Evolutionary conservation across 345 rosid genomes (phyloP), one percentile per base, ranked within the genome.

Genomic region (Nephelium lappaceum): DNA sequence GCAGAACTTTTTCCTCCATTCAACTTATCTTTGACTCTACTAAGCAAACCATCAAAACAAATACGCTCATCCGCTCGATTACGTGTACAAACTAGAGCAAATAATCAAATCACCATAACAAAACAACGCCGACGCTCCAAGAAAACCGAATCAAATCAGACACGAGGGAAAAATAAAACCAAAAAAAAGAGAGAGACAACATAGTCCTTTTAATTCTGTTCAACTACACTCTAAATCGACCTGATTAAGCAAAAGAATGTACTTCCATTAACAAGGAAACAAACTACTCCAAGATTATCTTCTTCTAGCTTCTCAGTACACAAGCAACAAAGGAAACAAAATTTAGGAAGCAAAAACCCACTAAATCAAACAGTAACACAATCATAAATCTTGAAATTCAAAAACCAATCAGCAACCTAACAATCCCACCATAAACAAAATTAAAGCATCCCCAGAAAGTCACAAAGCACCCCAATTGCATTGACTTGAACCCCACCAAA

Each of bases 351-450:
- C 21, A 58, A 75, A 39, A 58, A 38, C 10, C 65, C 69, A 43
- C 10, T 6, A 78, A 77, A 79, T 79, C 85, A 76, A 79, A 79
- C 83, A 83, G 85, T 76, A 23, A 4, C 49, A 77, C 24, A 27
- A 61, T 24, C 25, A 62, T 25, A 67, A 11, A 11, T 12, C 19
- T 0, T 21, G 19, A 25, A 16, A 36, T 31, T 36, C 5, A 58
- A 61, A 24, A 43, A 31, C 25, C 23, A 69, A 51, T 23, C 25
- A 23, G 19, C 0, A 2, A 55, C 47, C 0, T 16, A 8, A 51
- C 23, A 71, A 39, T 8, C 53, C 45, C 43, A 14, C 64, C 53
- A 73, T 43, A 42, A 63, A n/a, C 27, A 38, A 71, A 66, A 63
- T 36, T 5, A 9, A 9, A 31, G 42, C 23, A 73, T 53, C 65